These are phyloP conservation scores for Mucor indicus DNA, from an alignment of 371 early-diverging fungal species.

Conservation along the genomic window DNA sequence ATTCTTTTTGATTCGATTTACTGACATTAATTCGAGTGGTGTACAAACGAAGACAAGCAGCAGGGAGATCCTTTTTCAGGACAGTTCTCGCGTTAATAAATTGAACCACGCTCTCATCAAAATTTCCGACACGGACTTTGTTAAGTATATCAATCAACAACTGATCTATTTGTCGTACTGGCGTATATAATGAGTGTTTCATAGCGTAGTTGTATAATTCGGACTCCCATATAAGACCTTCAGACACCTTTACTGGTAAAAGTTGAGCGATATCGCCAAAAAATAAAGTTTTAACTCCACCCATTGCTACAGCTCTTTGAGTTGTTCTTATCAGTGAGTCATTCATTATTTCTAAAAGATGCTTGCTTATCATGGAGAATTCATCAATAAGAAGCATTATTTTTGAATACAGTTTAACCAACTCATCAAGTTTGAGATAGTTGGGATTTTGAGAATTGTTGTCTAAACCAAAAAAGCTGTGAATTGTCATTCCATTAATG, in stretches of 20 bases:
- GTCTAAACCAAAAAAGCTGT: neutral
- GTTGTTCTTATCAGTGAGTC: neutral
- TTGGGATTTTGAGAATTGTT: too few species aligned
- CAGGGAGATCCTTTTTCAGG: too few species aligned
- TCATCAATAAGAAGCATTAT: neutral
- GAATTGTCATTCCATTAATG: neutral
- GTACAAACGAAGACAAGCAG: too few species aligned
- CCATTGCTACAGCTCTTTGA: neutral
- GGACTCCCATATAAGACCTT: neutral
- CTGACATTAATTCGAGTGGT: too few species aligned
- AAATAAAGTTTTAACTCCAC: neutral
- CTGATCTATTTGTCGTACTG: too few species aligned
- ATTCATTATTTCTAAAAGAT: neutral
- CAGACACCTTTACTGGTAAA: neutral
- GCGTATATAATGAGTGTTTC: conserved; percentile 13
- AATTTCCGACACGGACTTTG: too few species aligned
- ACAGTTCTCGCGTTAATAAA: too few species aligned
- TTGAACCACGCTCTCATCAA: too few species aligned
- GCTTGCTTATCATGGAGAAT: neutral
- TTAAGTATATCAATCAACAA: too few species aligned
- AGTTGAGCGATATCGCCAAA: conserved; percentile 1
- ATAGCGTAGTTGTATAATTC: conserved; percentile 3
- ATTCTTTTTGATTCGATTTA: too few species aligned
- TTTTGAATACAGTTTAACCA: neutral
- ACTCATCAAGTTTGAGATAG: too few species aligned